Conservation (phyloP, 495 filamentous ascomycete genomes). For the Margaritispora aquatica region DNA sequence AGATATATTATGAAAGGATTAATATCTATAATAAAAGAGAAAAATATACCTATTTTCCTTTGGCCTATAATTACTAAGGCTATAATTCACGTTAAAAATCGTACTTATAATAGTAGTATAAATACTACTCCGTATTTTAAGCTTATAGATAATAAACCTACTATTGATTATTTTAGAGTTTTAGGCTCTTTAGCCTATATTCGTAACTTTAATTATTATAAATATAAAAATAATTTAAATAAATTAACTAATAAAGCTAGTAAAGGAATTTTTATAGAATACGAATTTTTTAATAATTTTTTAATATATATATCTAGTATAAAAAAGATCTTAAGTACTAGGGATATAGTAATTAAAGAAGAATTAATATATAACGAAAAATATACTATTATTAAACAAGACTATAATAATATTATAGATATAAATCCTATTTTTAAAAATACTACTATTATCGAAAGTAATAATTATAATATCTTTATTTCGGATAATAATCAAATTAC, state of each 20-base stretch:
- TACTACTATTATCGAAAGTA: not conserved
- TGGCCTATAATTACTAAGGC: slow-evolving; percentile 6
- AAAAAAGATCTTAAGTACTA: slow-evolving; percentile 6
- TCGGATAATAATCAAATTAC: not conserved
- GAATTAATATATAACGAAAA: slow-evolving; percentile 8
- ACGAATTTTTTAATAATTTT: slow-evolving; percentile 10
- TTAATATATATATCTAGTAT: slow-evolving; percentile 9
- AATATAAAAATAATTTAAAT: slow-evolving; percentile 8
- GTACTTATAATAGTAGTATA: slow-evolving; percentile 12
- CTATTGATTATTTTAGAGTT: slow-evolving; percentile 6
- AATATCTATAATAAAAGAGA: not conserved
- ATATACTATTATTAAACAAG: slow-evolving; percentile 5
- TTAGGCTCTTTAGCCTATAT: slow-evolving; percentile 8
- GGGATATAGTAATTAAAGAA: slow-evolving; percentile 12
- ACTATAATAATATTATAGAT: slow-evolving; percentile 7
- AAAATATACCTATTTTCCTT: slow-evolving; percentile 7
- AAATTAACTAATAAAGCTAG: slow-evolving; percentile 4
- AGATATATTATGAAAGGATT: slow-evolving; percentile 7
- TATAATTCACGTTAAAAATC: slow-evolving; percentile 10
- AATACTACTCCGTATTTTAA: slow-evolving; percentile 1
- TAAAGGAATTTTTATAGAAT: slow-evolving; percentile 3
- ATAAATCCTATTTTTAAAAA: not conserved
- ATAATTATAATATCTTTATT: not conserved
- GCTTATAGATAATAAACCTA: not conserved
- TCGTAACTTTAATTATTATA: not conserved